phyloP scores from a whole-genome alignment of 768 basidiomycete species.

The Candolleomyces eurysporus region DNA sequence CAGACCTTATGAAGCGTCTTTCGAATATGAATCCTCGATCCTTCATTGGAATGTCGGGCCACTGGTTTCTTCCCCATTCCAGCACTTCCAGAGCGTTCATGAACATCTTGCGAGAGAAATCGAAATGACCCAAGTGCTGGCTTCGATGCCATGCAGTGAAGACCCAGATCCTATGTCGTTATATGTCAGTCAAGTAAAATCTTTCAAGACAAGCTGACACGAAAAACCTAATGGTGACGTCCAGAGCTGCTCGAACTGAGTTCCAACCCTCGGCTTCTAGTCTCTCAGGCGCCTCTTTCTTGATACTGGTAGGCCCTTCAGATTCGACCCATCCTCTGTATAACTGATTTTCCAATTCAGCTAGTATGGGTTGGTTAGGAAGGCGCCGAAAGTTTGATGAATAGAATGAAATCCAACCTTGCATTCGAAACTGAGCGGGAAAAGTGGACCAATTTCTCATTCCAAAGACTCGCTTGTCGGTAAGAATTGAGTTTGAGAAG shows the following conservation, averaged over 20 bases:
- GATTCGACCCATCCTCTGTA: background rate
- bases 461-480: slow-evolving; percentile 3
- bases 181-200: background rate
- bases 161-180: background rate
- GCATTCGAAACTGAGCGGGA: background rate
- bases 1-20: slow-evolving; percentile 22
- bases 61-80: slow-evolving; percentile 38
- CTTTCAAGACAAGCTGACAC: too few species aligned
- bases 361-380: background rate
- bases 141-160: background rate
- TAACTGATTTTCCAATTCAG: background rate
- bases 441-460: background rate
- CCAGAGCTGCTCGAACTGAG: background rate
- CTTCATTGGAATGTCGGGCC: slow-evolving; percentile 34
- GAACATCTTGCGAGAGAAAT: slow-evolving; percentile 30
- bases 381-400: too few species aligned
- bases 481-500: background rate
- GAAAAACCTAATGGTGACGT: slow-evolving; percentile 1
- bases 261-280: background rate
- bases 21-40: slow-evolving; percentile 44
- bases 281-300: background rate
- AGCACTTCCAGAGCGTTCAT: slow-evolving; percentile 38
- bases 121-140: background rate
- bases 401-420: background rate
- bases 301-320: background rate